Conservation (phyloP, 352 stramenopile species). For the Pythium utonaiense region DNA sequence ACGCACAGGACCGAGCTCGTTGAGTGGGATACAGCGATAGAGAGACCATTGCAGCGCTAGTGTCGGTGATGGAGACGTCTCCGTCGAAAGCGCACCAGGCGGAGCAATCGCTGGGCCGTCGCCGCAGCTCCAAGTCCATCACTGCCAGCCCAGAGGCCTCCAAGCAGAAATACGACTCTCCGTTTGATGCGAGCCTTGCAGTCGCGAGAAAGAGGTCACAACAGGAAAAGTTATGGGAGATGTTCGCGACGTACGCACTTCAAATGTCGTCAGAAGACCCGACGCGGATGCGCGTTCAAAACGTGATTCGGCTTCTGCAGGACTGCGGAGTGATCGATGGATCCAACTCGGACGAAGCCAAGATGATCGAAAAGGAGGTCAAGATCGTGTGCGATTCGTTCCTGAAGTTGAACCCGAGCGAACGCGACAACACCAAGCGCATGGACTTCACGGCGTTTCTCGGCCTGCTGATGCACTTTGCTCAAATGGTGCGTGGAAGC, state of each 20-base stretch:
- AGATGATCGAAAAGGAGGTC: conserved; percentile 71
- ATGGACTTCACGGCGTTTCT: conserved; percentile 72
- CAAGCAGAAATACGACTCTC: conserved; percentile 46
- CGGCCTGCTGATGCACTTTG: conserved; percentile 61
- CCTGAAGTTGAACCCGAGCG: conserved; percentile 50
- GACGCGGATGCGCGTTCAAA: conserved; percentile 60
- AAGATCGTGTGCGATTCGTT: conserved; percentile 73
- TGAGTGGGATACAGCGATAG: no score
- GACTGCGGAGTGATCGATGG: conserved; percentile 70
- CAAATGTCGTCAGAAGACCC: conserved; percentile 77
- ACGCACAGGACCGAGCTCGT: no score
- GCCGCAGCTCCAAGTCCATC: neutral
- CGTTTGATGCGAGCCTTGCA: conserved; percentile 61
- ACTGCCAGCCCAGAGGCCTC: neutral
- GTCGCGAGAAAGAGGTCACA: conserved; percentile 48
- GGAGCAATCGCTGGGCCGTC: conserved; percentile 1
- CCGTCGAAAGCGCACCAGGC: conserved; percentile 1
- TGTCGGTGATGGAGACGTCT: conserved; percentile 4
- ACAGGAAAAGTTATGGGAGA: conserved; percentile 74
- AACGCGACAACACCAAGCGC: conserved; percentile 61
- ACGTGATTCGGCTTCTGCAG: conserved; percentile 71
- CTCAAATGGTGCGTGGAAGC: conserved; percentile 44
- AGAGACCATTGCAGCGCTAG: no score
- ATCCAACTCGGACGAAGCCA: conserved; percentile 44
- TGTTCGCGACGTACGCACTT: conserved; percentile 73